Evolutionary conservation across 768 basidiomycete species (phyloP).

Genomic region (Macrolepiota fuliginosa): DNA sequence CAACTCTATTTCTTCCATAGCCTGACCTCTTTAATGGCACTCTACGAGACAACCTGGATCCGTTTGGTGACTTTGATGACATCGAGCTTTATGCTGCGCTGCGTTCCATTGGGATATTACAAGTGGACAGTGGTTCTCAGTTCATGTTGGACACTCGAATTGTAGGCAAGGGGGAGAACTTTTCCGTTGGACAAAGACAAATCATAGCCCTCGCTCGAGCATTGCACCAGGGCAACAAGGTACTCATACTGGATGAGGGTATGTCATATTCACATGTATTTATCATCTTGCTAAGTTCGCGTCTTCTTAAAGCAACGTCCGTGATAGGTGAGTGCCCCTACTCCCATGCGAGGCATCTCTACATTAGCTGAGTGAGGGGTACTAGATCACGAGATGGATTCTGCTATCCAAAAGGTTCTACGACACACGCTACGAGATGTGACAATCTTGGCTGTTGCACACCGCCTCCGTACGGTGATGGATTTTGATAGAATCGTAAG

Average conservation of each 20-base stretch:
- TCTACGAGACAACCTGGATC: slow-evolving; percentile 66
- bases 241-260: slow-evolving; percentile 66
- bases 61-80: slow-evolving; percentile 59
- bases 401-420: slow-evolving; percentile 68
- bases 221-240: slow-evolving; percentile 53
- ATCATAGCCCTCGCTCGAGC: slow-evolving; percentile 65
- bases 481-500: slow-evolving; percentile 58
- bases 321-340: slow-evolving; percentile 45
- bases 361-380: neutral
- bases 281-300: neutral
- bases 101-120: slow-evolving; percentile 38
- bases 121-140: slow-evolving; percentile 44
- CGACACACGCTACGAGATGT: slow-evolving; percentile 62
- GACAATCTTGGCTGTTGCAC: slow-evolving; percentile 67
- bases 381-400: slow-evolving; percentile 59
- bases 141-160: slow-evolving; percentile 44
- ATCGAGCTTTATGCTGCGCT: slow-evolving; percentile 35
- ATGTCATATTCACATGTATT: neutral
- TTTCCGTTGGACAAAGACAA: slow-evolving; percentile 77
- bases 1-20: slow-evolving; percentile 19
- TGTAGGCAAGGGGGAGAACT: slow-evolving; percentile 60
- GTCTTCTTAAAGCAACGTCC: slow-evolving; percentile 34
- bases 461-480: slow-evolving; percentile 64
- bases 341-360: neutral
- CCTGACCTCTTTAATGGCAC: slow-evolving; percentile 59